Conservation (phyloP, 148 eudicot genomes). For the Arbutus unedo region DNA sequence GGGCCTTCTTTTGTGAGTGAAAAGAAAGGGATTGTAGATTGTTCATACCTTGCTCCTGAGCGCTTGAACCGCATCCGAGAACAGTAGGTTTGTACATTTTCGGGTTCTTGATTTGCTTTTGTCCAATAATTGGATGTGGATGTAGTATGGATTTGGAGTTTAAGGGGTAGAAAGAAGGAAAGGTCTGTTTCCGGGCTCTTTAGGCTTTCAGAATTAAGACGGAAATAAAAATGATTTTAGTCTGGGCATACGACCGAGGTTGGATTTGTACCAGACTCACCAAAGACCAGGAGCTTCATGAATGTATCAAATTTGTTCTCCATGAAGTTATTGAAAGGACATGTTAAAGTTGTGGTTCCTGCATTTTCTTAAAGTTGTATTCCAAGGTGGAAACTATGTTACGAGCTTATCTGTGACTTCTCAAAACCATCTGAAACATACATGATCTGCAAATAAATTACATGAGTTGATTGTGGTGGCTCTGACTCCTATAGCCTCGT, state of each 20-base stretch:
- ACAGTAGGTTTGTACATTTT: neutral
- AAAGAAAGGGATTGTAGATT: too few species aligned
- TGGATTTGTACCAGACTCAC: neutral
- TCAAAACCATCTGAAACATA: neutral
- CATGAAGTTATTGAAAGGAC: neutral
- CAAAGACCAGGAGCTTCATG: neutral
- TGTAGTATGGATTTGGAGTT: neutral
- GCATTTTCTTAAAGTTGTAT: neutral
- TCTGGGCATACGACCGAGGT: neutral
- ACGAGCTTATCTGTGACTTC: neutral
- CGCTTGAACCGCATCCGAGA: neutral
- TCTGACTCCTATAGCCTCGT: neutral
- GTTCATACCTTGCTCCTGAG: conserved; percentile 3
- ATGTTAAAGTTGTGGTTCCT: neutral
- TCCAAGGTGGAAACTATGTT: neutral
- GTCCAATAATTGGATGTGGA: neutral
- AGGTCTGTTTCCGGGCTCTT: neutral
- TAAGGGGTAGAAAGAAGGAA: neutral
- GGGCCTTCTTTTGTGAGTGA: too few species aligned
- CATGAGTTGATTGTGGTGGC: neutral
- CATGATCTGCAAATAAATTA: neutral
- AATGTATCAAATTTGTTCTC: neutral
- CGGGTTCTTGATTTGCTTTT: neutral
- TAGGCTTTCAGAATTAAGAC: neutral
- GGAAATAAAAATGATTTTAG: neutral